Evolutionary conservation across 768 basidiomycete genomes (phyloP), one percentile per base, ranked within the genome.

Genomic region (Xerocomus potaroensis): DNA sequence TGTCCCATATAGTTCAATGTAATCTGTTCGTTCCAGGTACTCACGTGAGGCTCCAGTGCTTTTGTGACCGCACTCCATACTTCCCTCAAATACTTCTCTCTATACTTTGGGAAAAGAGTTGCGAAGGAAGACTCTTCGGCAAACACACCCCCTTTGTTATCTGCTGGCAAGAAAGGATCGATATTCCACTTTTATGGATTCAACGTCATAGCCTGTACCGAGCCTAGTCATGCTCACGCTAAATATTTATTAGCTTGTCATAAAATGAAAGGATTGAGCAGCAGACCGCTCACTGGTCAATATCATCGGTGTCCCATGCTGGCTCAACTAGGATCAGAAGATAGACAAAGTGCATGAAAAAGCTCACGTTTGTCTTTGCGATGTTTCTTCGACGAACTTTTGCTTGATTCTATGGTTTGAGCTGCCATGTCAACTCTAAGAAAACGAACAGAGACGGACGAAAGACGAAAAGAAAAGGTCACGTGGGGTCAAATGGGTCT

Each of bases 241-340:
- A 5, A 41, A 43, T 40, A 38, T 18, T 40, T n/a, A 31, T 41
- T 24, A 45, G 45, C 46, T 30, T 41, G 33, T 41, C 14, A 29
- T 27, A 30, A 11, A 5, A 38, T 19, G 31, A 43, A 29, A 50
- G 41, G 31, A 35, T 34, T 38, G 24, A 52, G 36, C 19, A 23
- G 34, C 41, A 41, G 23, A 35, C n/a, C 19, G 66, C 92, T 83
- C 65, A 95, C 92, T 96, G 94, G 76, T 97, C 90, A 68, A 97
- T 92, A 58, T 96, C 95, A 66, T 97, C 94, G 35, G 94, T 97
- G 63, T 98, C 95, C 95, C 95, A 98, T 61, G 94, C 95, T 97
- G 51, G 55, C 45, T 24, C 56, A 43, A 59, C 43, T 49, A 26
- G 46, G 40, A 52, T 63, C 45, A 60, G 50, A 35, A 41, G 34